Conservation (phyloP, 306 rosid genomes). For the Castanea crenata region DNA sequence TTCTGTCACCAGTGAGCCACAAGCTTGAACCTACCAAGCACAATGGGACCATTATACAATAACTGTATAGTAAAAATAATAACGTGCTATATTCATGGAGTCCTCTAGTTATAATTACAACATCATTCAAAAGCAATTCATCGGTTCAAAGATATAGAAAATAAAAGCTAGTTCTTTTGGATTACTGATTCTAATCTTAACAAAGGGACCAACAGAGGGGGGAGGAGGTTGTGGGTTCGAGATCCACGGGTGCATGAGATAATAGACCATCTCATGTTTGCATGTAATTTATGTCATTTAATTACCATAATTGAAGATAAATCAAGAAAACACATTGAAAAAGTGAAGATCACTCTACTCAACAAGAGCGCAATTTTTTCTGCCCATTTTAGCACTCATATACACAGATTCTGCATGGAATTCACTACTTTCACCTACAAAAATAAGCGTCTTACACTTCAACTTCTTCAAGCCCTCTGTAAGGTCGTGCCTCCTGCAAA, state of each 20-base stretch:
- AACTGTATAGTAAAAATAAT: neutral
- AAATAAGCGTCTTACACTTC: constrained; percentile 76
- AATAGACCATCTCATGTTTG: neutral
- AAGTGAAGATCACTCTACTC: constrained; percentile 43
- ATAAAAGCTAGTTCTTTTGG: neutral
- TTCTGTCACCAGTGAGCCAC: constrained; percentile 88
- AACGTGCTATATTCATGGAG: neutral
- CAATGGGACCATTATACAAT: neutral
- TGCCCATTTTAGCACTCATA: constrained; percentile 59
- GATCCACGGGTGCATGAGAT: too few species aligned
- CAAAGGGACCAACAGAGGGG: too few species aligned
- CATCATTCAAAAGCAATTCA: neutral
- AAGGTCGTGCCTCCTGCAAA: constrained; percentile 74
- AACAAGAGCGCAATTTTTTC: constrained; percentile 64
- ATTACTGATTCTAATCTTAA: neutral
- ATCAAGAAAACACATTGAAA: neutral
- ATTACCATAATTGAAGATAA: neutral
- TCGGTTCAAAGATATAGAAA: neutral
- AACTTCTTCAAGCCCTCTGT: constrained; percentile 58
- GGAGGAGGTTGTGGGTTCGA: too few species aligned
- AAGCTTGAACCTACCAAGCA: constrained; percentile 61
- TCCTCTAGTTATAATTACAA: neutral
- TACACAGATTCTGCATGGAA: constrained; percentile 67
- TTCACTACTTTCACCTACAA: constrained; percentile 82
- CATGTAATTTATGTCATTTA: neutral